Base-by-base conservation (phyloP, 345 rosid genomes). In the Theobroma cacao region DNA sequence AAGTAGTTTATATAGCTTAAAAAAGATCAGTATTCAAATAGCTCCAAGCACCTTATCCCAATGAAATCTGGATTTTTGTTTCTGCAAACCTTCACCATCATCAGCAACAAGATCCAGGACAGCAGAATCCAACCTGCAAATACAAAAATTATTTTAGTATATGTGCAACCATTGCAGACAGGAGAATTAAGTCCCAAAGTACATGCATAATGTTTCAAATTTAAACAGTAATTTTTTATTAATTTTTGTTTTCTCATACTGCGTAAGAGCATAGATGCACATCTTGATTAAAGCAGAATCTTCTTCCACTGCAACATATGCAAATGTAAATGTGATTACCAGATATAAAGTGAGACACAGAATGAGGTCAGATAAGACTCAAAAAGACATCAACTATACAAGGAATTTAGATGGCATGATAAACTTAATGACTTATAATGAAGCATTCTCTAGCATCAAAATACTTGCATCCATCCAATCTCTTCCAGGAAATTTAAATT, bases 81-180 rank as follows among this genome's bases (percentile, higher is more conserved):
- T 93, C 83, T 90, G 90, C 85, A 92, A 79, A 63, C 97, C 98
- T 74, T 38, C 85, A 67, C 89, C 83, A 82, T 96, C 95, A 83
- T 94, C 99, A 70, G 97, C 99, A 78, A 96, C 97, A 60, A 96
- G 93, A 91, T 96, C 98, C 36, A 94, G 80, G 47, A 96, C 97
- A 76, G 98, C 98, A 84, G 87, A 73, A 41, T 94, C 98, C 90
- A 96, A 83, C 87, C 99, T 95, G 80, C 31, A 67, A 75, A 34
- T 4, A 43, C 15, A 53, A 81, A 55, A 69, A 50, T 59, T 40
- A 63, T 53, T n/a, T n/a, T 33, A 75, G 38, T 3, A 22, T 48
- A 33, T 31, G 36, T 48, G 33, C 72, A 40, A 55, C 26, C 26
- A 73, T n/a, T 43, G 33, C 50, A 43, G 76, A 60, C 12, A 63